A percentile compares a stretch with the other conserved stretches of the same genome.
phyloP scores from a whole-genome alignment of 192 early-diverging fungal species.

The Linnemannia exigua region DNA sequence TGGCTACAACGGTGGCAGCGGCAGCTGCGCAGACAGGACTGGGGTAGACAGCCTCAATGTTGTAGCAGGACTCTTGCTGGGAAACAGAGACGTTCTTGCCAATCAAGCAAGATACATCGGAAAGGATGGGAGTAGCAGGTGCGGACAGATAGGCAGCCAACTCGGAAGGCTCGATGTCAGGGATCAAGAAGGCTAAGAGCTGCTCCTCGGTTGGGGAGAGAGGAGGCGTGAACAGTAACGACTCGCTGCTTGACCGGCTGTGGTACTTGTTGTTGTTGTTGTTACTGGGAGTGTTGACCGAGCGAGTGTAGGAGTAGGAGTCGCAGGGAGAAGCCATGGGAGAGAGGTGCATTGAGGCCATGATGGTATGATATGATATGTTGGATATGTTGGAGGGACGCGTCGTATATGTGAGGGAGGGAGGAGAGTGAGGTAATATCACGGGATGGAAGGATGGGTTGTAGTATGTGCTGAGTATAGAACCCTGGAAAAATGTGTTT shows the following conservation, averaged over 20 bases:
- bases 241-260: conserved; percentile 35
- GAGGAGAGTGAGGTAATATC: not conserved
- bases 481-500: not conserved
- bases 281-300: conserved; percentile 4
- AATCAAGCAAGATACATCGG: conserved; percentile 48
- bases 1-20: conserved; percentile 47
- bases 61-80: not conserved
- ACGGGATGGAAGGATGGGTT: conserved; percentile 1
- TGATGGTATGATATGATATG: conserved; percentile 2
- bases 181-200: conserved; percentile 50
- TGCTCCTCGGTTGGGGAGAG: conserved; percentile 54
- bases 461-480: not conserved
- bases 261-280: conserved; percentile 15
- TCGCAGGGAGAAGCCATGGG: conserved; percentile 29
- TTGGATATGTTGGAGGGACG: not conserved
- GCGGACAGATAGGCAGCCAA: conserved; percentile 52
- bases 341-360: conserved; percentile 24
- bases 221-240: conserved; percentile 46
- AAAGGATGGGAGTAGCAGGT: conserved; percentile 39
- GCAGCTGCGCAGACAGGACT: conserved; percentile 54
- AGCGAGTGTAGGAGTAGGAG: conserved; percentile 2
- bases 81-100: conserved; percentile 15
- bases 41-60: conserved; percentile 47
- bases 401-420: not conserved
- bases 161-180: conserved; percentile 54